A percentile compares a stretch with the other conserved stretches of the same genome.
Conservation (phyloP, 805 yeast genomes). For the Teunomyces atbi region DNA sequence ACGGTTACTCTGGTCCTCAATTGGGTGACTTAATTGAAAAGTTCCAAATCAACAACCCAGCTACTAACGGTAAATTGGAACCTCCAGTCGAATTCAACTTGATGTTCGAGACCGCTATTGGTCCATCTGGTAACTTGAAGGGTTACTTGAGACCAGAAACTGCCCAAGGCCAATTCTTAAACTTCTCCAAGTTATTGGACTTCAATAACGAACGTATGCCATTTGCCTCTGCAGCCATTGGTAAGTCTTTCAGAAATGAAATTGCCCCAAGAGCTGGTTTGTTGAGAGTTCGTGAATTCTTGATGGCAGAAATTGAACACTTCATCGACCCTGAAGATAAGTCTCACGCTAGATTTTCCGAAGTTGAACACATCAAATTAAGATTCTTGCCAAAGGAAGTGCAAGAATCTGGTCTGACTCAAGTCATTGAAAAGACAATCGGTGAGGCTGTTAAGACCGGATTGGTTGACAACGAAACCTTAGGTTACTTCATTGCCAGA, state of each 20-base stretch:
- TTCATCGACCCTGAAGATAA: constrained; percentile 93
- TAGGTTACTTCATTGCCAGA: constrained; percentile 95
- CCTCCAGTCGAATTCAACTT: constrained; percentile 94
- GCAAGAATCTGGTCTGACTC: constrained; percentile 83
- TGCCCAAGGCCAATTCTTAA: constrained; percentile 98
- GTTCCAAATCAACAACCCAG: constrained; percentile 87
- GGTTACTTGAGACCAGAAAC: constrained; percentile 98
- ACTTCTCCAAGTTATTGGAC: constrained; percentile 89
- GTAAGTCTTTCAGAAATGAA: constrained; percentile 98
- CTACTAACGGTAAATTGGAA: constrained; percentile 79
- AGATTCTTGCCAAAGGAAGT: constrained; percentile 81
- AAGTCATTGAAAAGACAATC: constrained; percentile 59
- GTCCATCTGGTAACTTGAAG: constrained; percentile 95
- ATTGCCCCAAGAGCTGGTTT: constrained; percentile 98
- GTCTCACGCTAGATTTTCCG: constrained; percentile 74
- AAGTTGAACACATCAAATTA: constrained; percentile 70
- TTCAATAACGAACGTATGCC: constrained; percentile 97
- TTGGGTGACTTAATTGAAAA: constrained; percentile 85
- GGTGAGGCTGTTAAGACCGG: constrained; percentile 89
- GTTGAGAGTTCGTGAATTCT: constrained; percentile 95
- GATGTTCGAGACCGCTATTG: constrained; percentile 99
- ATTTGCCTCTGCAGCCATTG: constrained; percentile 98
- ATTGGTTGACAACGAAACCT: constrained; percentile 93
- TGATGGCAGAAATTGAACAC: constrained; percentile 99
- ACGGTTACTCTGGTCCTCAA: constrained; percentile 90